Evolutionary conservation across 225 moss, liverwort and hornwort genomes (phyloP), one percentile per base, ranked within the genome.

Genomic region (Physcomitrium patens): DNA sequence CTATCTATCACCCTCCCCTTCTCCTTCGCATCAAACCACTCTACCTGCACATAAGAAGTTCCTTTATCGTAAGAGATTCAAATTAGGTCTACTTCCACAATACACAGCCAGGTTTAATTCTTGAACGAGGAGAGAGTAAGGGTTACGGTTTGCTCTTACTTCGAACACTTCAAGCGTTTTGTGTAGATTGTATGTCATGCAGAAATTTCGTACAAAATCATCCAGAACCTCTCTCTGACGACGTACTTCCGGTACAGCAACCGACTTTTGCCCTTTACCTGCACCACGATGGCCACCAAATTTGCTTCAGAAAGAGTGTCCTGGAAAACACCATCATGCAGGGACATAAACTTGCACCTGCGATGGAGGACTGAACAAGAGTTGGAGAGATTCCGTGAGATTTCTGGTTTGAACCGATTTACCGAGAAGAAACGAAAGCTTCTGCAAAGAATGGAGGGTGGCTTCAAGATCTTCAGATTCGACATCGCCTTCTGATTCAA

Each of bases 201-300:
- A 87, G 60, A 93, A 93, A 62, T 96, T 96, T 8, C 93, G 83
- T 53, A 96, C 89, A 70, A 96, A 96, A 78, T 96, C 96, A 71
- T 96, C 96, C 72, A 92, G 66, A 69, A 96, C 96, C 76, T 96
- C 93, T 53, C 87, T 83, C 77, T 91, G 85, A 22, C 87, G 86
- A 49, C 86, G 87, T 18, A 79, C 73, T 44, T 84, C 90, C 9
- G 53, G 85, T 42, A 84, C 81, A 37, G 67, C 77, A 65, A 85
- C 78, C 50, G 79, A 87, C 44, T 87, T 88, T 58, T 86, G 86
- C 28, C 91, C 90, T 86, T 86, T 86, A 42, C 82, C 89, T 86
- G 48, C 42, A 62, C 63, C 9, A 26, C 45, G 73, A 74, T 17
- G 45, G 5, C 44, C 70, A 52, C 28, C 12, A 27, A 3, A 60